phyloP scores from a whole-genome alignment of 495 filamentous ascomycete genomes.

The Tuber melanosporum region DNA sequence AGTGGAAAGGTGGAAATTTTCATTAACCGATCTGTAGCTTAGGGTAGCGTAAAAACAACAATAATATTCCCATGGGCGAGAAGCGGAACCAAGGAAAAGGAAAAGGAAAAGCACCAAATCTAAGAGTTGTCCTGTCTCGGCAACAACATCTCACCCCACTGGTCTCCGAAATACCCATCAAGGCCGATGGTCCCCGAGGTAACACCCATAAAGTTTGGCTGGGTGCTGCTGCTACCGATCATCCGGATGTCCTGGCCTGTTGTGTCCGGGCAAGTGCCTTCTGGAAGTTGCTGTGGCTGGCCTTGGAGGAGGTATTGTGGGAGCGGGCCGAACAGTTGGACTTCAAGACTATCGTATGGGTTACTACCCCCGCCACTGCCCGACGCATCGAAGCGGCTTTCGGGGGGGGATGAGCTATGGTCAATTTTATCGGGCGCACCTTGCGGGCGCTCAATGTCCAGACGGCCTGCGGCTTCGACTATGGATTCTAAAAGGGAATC shows the following conservation, averaged over 20 bases:
- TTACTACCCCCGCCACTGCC: constrained; percentile 22
- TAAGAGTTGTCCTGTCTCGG: constrained; percentile 7
- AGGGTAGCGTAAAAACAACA: background rate
- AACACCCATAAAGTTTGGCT: constrained; percentile 26
- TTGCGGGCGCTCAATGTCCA: constrained; percentile 55
- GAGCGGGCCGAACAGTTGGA: constrained; percentile 52
- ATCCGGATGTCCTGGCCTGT: background rate
- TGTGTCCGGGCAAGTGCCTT: background rate
- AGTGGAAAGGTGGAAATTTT: constrained; percentile 8
- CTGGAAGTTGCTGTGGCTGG: constrained; percentile 26
- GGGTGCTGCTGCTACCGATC: constrained; percentile 14
- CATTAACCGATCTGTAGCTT: background rate
- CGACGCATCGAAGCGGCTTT: constrained; percentile 35
- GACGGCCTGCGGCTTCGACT: constrained; percentile 80
- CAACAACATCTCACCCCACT: constrained; percentile 37
- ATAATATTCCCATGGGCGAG: constrained; percentile 8
- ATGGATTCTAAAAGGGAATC: constrained; percentile 87
- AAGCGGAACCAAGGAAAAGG: constrained; percentile 10
- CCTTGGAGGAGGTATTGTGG: constrained; percentile 52
- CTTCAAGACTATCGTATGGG: constrained; percentile 49
- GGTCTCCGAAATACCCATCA: constrained; percentile 37
- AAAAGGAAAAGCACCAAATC: constrained; percentile 22
- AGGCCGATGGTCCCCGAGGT: constrained; percentile 24
- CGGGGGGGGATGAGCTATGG: constrained; percentile 22
- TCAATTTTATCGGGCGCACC: constrained; percentile 7